A percentile compares a stretch with the other conserved stretches of the same genome.
Evolutionary conservation across 2,329 filamentous ascomycete species (phyloP).

Genomic region (Fusarium sp.): DNA sequence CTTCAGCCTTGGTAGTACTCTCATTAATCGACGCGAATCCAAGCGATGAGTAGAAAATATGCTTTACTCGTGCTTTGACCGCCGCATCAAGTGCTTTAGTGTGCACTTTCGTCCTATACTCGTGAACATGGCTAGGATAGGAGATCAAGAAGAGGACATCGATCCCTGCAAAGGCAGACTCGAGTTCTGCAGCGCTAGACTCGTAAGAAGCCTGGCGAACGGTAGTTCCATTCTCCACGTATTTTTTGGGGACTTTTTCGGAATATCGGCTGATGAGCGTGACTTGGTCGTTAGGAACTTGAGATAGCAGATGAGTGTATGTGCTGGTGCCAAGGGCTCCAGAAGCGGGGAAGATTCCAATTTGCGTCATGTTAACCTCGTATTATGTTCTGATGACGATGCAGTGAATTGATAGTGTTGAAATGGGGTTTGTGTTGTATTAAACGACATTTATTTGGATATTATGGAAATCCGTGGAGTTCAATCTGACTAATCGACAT

Average conservation of each 20-base stretch:
- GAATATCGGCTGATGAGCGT: slow-evolving; percentile 31
- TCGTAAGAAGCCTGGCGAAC: slow-evolving; percentile 31
- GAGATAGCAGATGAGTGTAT: slow-evolving; percentile 16
- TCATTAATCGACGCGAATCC: not conserved
- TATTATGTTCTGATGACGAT: not conserved
- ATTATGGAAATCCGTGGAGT: slow-evolving; percentile 5
- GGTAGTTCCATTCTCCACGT: not conserved
- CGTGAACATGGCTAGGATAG: slow-evolving; percentile 32
- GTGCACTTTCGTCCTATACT: slow-evolving; percentile 23
- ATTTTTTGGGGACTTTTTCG: slow-evolving; percentile 6
- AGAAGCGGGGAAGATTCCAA: slow-evolving; percentile 40
- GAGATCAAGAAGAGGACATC: slow-evolving; percentile 31
- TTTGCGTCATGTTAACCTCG: slow-evolving; percentile 6
- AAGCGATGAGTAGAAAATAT: slow-evolving; percentile 37
- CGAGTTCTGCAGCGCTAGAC: slow-evolving; percentile 2
- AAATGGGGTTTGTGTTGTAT: too few species aligned
- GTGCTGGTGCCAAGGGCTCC: slow-evolving; percentile 35
- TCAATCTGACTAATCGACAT: slow-evolving; percentile 12
- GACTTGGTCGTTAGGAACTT: slow-evolving; percentile 17
- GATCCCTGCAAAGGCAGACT: not conserved
- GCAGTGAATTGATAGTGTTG: not conserved
- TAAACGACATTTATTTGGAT: not conserved
- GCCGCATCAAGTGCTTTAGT: slow-evolving; percentile 26
- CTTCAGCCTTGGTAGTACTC: slow-evolving; percentile 10
- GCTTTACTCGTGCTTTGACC: slow-evolving; percentile 6